A percentile compares a stretch with the other conserved stretches of the same genome.
These are phyloP conservation scores for Arthroderma sp. DNA, from an alignment of 2,329 filamentous ascomycete genomes.

Conservation along the genomic window DNA sequence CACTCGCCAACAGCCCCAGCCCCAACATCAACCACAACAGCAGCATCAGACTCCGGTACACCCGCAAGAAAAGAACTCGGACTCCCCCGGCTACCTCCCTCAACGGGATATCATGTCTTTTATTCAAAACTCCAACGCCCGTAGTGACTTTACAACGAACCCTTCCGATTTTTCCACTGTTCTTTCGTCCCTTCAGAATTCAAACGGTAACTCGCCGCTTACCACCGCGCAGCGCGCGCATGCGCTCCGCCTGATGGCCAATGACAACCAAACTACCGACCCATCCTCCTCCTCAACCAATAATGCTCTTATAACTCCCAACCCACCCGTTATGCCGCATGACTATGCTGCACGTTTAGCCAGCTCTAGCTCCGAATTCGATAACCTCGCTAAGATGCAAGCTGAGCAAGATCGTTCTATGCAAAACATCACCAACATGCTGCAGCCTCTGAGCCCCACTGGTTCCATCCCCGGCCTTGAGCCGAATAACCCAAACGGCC, in stretches of 20 bases:
- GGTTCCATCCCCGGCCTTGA: slow-evolving; percentile 60
- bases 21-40: slow-evolving; percentile 1
- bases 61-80: slow-evolving; percentile 5
- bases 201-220: slow-evolving; percentile 30
- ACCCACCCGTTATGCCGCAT: slow-evolving; percentile 41
- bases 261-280: slow-evolving; percentile 31
- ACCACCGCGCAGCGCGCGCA: slow-evolving; percentile 34
- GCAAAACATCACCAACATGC: slow-evolving; percentile 56
- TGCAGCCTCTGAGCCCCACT: slow-evolving; percentile 68
- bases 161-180: slow-evolving; percentile 33
- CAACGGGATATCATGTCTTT: slow-evolving; percentile 37
- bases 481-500: slow-evolving; percentile 19
- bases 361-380: slow-evolving; percentile 60
- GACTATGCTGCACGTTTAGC: slow-evolving; percentile 39
- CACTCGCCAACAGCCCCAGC: slow-evolving; percentile 5
- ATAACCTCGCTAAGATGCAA: slow-evolving; percentile 65
- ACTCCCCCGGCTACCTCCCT: slow-evolving; percentile 12
- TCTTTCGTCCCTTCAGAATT: slow-evolving; percentile 31
- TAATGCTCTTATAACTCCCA: slow-evolving; percentile 45
- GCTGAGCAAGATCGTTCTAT: slow-evolving; percentile 66
- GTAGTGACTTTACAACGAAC: slow-evolving; percentile 25
- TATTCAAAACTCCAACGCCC: slow-evolving; percentile 35
- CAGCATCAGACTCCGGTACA: slow-evolving; percentile 3
- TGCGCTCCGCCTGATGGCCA: slow-evolving; percentile 35
- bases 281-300: slow-evolving; percentile 29